Evolutionary conservation across 75 land plant genomes (phyloP).

Genomic region (Picea glauca): DNA sequence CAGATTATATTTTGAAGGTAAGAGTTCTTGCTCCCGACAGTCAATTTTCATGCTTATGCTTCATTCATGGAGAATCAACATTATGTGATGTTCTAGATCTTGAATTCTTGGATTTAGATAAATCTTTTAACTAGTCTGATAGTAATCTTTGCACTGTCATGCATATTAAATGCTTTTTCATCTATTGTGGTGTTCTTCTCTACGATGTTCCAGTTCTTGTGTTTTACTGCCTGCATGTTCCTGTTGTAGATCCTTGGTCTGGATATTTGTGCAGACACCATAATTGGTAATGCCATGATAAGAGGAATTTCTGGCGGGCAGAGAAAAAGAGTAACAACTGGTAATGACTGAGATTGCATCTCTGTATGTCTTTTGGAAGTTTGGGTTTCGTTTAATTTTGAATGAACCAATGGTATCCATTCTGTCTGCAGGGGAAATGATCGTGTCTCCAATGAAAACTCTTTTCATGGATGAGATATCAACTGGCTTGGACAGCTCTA

Average conservation of each 20-base stretch:
- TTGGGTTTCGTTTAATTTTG: background rate
- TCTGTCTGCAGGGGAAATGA: conserved; percentile 60
- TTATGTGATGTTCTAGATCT: background rate
- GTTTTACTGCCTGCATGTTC: background rate
- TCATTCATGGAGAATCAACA: background rate
- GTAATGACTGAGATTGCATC: conserved; percentile 4
- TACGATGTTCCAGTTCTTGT: too few relatives aligned
- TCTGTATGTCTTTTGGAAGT: background rate
- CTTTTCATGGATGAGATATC: conserved; percentile 93
- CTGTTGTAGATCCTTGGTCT: conserved; percentile 22
- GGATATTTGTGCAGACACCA: conserved; percentile 27
- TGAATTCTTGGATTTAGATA: background rate
- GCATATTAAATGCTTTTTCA: too few relatives aligned
- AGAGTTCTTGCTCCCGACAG: background rate
- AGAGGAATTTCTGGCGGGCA: conserved; percentile 39
- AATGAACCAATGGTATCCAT: background rate
- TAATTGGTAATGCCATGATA: conserved; percentile 28
- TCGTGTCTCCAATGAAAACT: conserved; percentile 73
- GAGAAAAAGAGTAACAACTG: conserved; percentile 31
- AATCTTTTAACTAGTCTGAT: too few relatives aligned
- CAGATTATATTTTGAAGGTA: conserved; percentile 28
- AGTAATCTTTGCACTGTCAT: too few relatives aligned
- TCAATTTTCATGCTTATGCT: background rate
- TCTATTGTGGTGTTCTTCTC: too few relatives aligned
- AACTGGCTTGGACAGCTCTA: conserved; percentile 85